Conservation (phyloP, 2,329 filamentous ascomycete genomes). For the Aspergillus melleus region DNA sequence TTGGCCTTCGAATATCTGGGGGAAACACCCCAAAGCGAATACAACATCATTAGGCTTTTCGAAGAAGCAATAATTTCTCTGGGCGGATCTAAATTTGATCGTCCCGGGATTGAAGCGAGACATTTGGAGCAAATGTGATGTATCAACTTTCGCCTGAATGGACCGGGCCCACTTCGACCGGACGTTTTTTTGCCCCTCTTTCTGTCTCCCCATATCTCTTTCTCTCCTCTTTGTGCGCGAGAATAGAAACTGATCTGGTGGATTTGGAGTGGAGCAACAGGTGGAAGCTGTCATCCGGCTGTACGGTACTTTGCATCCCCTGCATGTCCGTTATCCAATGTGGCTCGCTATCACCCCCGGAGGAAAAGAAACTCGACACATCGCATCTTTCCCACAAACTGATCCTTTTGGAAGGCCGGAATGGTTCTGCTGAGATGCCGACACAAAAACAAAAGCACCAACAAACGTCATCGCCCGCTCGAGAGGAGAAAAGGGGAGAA, state of each 20-base stretch:
- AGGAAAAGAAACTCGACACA: conserved; percentile 13
- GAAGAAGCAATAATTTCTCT: background rate
- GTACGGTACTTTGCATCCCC: conserved; percentile 16
- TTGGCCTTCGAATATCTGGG: background rate
- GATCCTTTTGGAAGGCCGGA: background rate
- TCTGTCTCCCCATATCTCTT: background rate
- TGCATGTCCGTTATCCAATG: conserved; percentile 22
- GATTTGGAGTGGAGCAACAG: conserved; percentile 2
- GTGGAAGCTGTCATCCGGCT: conserved; percentile 7
- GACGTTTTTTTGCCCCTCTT: background rate
- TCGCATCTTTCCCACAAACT: conserved; percentile 9
- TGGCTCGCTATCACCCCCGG: conserved; percentile 5
- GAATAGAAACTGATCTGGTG: background rate
- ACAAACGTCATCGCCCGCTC: background rate
- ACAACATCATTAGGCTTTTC: background rate
- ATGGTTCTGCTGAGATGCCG: background rate
- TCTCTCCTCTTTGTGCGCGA: background rate
- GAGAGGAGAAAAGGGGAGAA: background rate
- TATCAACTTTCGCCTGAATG: background rate
- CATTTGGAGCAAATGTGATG: background rate
- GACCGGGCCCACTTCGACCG: background rate
- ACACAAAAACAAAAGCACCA: background rate
- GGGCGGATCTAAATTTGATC: background rate
- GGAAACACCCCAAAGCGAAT: background rate
- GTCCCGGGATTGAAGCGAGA: no score